Percentiles rank a stretch among this genome's conserved stretches.
Evolutionary conservation across 2,329 filamentous ascomycete genomes (phyloP).

Genomic region (Alternaria solani): DNA sequence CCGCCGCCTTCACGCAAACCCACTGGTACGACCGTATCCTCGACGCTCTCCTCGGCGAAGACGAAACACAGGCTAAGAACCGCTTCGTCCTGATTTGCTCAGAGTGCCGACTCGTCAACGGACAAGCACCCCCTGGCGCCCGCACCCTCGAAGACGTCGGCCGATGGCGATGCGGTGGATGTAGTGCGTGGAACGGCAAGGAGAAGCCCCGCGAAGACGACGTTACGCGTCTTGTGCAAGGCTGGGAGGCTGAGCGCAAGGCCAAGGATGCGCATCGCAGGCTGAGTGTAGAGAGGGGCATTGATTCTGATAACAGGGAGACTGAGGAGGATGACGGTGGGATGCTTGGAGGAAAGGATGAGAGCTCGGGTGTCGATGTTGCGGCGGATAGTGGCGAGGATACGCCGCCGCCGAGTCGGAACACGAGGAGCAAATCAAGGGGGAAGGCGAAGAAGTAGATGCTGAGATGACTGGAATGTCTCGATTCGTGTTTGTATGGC

Average conservation of each 20-base stretch:
- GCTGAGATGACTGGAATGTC: background rate
- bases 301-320: constrained; percentile 33
- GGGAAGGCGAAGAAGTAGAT: constrained; percentile 50
- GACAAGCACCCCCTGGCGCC: constrained; percentile 89
- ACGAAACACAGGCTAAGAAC: constrained; percentile 92
- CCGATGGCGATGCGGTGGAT: constrained; percentile 88
- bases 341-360: constrained; percentile 22
- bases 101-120: constrained; percentile 87
- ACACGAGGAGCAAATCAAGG: constrained; percentile 54
- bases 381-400: constrained; percentile 33
- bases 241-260: constrained; percentile 63
- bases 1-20: constrained; percentile 54
- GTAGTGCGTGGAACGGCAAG: constrained; percentile 80
- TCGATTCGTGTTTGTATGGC: background rate
- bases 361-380: constrained; percentile 30
- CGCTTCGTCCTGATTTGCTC: constrained; percentile 86
- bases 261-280: constrained; percentile 30
- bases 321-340: constrained; percentile 38
- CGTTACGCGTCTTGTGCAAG: constrained; percentile 53
- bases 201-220: constrained; percentile 79
- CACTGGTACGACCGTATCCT: constrained; percentile 96
- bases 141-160: constrained; percentile 80
- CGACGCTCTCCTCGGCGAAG: constrained; percentile 90
- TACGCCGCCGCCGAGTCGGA: constrained; percentile 42
- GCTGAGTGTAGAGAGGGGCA: constrained; percentile 17